Evolutionary conservation across 176 grass and related monocot genomes (phyloP).

Genomic region (Cocos nucifera): DNA sequence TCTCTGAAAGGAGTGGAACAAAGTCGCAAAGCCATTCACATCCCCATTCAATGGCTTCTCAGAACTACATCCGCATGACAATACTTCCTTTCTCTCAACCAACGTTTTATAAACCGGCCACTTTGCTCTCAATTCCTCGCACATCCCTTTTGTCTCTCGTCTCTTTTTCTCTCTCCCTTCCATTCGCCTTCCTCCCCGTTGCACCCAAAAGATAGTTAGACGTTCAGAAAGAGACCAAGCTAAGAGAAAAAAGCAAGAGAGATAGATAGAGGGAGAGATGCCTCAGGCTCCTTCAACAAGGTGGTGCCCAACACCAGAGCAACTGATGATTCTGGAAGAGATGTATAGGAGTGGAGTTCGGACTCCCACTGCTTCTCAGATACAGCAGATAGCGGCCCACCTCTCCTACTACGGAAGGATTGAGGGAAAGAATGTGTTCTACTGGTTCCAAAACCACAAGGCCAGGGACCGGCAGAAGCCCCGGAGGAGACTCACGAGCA

Average conservation of each 20-base stretch:
- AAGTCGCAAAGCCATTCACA: conserved; percentile 21
- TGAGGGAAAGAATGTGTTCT: conserved; percentile 50
- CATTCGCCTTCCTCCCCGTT: not conserved
- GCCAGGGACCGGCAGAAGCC: conserved; percentile 68
- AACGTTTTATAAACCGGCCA: conserved; percentile 24
- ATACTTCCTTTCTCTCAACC: conserved; percentile 10
- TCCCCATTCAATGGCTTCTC: conserved; percentile 26
- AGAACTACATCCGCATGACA: conserved; percentile 40
- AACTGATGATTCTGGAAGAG: conserved; percentile 90
- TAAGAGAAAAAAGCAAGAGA: not conserved
- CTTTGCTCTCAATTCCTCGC: not conserved
- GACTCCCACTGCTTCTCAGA: conserved; percentile 73
- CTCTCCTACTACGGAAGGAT: conserved; percentile 56
- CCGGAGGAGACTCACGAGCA: conserved; percentile 55
- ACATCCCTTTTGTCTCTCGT: conserved; percentile 47
- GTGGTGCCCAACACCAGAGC: conserved; percentile 96
- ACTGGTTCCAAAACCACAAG: conserved; percentile 59
- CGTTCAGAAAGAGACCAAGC: not conserved
- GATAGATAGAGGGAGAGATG: conserved; percentile 2
- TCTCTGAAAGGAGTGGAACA: not conserved
- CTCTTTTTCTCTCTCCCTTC: not conserved
- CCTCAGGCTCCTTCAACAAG: conserved; percentile 43
- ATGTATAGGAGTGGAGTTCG: conserved; percentile 76
- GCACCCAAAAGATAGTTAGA: conserved; percentile 4
- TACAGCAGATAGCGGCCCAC: conserved; percentile 89